A percentile compares a stretch with the other conserved stretches of the same genome.
Evolutionary conservation across 139 green algal genomes (phyloP).

Genomic region (Asterochloris erici): DNA sequence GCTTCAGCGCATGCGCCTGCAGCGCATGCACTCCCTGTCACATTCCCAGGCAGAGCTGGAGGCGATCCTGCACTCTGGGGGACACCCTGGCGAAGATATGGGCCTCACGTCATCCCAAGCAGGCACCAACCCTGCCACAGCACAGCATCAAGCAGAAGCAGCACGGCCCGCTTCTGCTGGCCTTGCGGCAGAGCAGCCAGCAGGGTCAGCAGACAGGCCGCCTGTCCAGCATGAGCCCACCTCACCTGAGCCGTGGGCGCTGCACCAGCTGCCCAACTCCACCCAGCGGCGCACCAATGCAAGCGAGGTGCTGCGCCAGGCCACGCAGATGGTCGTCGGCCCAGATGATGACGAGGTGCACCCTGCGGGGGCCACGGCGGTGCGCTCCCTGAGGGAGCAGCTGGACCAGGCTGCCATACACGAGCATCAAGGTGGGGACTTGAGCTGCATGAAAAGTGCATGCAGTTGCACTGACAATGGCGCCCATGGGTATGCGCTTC

Average conservation of each 20-base stretch:
- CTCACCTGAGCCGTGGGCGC: neutral
- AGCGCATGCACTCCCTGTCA: conserved; percentile 4
- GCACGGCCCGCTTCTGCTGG: neutral
- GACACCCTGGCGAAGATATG: neutral
- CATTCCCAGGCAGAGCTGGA: conserved; percentile 10
- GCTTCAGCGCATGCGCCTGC: conserved; percentile 7
- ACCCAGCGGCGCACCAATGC: too few relatives aligned
- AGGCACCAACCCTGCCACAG: neutral
- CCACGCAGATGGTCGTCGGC: too few relatives aligned
- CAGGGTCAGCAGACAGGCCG: neutral
- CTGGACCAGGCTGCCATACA: too few relatives aligned
- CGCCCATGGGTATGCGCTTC: too few relatives aligned
- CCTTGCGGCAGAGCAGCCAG: neutral
- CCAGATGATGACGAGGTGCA: too few relatives aligned
- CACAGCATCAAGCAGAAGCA: neutral
- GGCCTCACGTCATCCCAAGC: neutral
- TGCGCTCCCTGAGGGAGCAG: too few relatives aligned
- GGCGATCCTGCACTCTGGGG: conserved; percentile 7
- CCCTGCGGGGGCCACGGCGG: too few relatives aligned
- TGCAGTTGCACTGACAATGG: too few relatives aligned
- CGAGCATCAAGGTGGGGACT: too few relatives aligned
- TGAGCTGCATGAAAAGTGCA: too few relatives aligned
- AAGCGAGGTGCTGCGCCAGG: too few relatives aligned
- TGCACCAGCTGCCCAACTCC: neutral
- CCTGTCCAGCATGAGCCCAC: neutral